These are phyloP conservation scores for Penicillium sp. DNA, from an alignment of 2,329 filamentous ascomycete species.

Conservation along the genomic window DNA sequence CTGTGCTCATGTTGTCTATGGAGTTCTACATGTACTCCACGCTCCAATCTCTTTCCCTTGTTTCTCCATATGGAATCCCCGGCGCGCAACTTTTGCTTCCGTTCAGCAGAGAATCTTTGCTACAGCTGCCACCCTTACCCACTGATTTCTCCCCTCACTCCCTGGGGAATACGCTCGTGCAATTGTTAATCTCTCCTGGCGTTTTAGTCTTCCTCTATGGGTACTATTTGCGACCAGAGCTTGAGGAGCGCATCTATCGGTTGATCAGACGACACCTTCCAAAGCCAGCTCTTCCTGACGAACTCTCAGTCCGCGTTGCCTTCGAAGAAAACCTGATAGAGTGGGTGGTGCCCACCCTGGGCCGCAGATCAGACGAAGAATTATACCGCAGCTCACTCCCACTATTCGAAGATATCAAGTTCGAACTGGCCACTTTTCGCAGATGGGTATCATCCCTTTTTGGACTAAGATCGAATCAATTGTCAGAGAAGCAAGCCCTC, in stretches of 20 bases:
- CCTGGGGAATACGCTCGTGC: slow-evolving; percentile 26
- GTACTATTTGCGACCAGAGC: slow-evolving; percentile 35
- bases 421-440: slow-evolving; percentile 34
- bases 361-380: slow-evolving; percentile 42
- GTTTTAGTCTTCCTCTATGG: slow-evolving; percentile 36
- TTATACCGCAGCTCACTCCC: slow-evolving; percentile 37
- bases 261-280: slow-evolving; percentile 42
- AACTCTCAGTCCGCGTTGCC: slow-evolving; percentile 43
- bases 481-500: slow-evolving; percentile 15
- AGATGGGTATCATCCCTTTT: slow-evolving; percentile 35
- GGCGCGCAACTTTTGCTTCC: slow-evolving; percentile 36
- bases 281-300: slow-evolving; percentile 42
- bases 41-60: slow-evolving; percentile 43
- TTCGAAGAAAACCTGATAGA: slow-evolving; percentile 45
- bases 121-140: slow-evolving; percentile 34
- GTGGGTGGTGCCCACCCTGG: slow-evolving; percentile 43
- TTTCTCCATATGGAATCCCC: slow-evolving; percentile 35
- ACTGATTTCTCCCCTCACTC: slow-evolving; percentile 27
- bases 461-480: slow-evolving; percentile 21
- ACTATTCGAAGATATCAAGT: slow-evolving; percentile 37
- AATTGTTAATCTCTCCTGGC: slow-evolving; percentile 37
- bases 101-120: slow-evolving; percentile 35
- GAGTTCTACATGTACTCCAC: slow-evolving; percentile 45
- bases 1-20: slow-evolving; percentile 39
- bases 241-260: slow-evolving; percentile 42